Conservation (phyloP, 2,329 filamentous ascomycete species). For the Rhinocladiella mackenziei region DNA sequence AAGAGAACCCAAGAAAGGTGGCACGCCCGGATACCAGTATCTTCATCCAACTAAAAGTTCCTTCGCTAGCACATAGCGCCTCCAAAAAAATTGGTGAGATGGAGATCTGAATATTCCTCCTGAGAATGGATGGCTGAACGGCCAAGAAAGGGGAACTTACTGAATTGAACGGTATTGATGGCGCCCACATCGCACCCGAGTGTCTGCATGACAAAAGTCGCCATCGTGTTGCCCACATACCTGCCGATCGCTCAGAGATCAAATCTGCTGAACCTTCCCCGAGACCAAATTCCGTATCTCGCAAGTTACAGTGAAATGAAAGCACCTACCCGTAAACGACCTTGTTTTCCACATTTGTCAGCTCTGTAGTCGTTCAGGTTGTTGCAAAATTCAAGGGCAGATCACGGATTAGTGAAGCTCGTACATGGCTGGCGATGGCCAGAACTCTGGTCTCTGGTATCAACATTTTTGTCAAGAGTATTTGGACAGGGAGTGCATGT, state of each 20-base stretch:
- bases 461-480: slow-evolving; percentile 8
- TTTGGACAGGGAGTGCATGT: neutral
- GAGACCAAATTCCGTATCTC: slow-evolving; percentile 1
- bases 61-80: too few relatives aligned
- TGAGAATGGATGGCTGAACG: neutral
- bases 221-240: slow-evolving; percentile 97
- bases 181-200: slow-evolving; percentile 90
- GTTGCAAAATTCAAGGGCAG: slow-evolving; percentile 1
- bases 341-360: slow-evolving; percentile 47
- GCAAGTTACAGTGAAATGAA: neutral
- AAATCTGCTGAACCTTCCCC: slow-evolving; percentile 2
- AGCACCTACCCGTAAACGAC: slow-evolving; percentile 67
- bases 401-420: slow-evolving; percentile 41
- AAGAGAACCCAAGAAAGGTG: too few relatives aligned
- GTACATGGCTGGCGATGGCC: slow-evolving; percentile 92
- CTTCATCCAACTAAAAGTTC: too few relatives aligned
- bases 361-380: slow-evolving; percentile 6
- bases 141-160: slow-evolving; percentile 50
- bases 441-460: slow-evolving; percentile 67
- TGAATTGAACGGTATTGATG: slow-evolving; percentile 96
- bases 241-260: slow-evolving; percentile 46
- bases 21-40: too few relatives aligned
- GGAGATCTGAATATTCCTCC: too few relatives aligned
- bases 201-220: slow-evolving; percentile 88
- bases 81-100: too few relatives aligned